Conservation (phyloP, 768 basidiomycete genomes). For the Pisolithus microcarpus region DNA sequence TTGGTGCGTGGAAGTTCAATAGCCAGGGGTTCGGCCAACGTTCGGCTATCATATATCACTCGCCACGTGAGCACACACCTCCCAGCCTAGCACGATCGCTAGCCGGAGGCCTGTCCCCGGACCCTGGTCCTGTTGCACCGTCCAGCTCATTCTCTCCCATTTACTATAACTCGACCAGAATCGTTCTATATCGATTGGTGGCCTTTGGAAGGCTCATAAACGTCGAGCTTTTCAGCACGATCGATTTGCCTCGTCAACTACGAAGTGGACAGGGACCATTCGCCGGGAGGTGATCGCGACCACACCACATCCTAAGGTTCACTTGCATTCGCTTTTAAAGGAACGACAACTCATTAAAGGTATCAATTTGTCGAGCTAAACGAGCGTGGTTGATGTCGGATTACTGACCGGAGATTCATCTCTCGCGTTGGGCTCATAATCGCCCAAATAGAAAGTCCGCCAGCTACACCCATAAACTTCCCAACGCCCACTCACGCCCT, state of each 20-base stretch:
- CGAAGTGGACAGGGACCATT: neutral
- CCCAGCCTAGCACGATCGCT: constrained; percentile 3
- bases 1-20: neutral
- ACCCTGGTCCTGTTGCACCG: neutral
- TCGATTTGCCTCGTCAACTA: neutral
- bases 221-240: neutral
- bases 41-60: neutral
- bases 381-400: neutral
- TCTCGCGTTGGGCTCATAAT: constrained; percentile 1
- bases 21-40: neutral
- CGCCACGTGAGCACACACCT: constrained; percentile 5
- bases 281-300: neutral
- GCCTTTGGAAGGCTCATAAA: neutral
- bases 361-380: constrained; percentile 1
- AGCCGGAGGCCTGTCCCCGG: neutral
- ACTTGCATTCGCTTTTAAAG: neutral
- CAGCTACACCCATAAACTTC: constrained; percentile 9
- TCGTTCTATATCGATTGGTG: neutral
- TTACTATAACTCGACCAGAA: constrained; percentile 1
- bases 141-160: neutral
- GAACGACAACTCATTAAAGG: neutral
- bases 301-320: neutral
- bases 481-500: constrained; percentile 5
- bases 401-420: constrained; percentile 4
- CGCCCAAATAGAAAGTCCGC: constrained; percentile 14